Conservation (phyloP, 2,329 filamentous ascomycete species). For the Tolypocladium inflatum region DNA sequence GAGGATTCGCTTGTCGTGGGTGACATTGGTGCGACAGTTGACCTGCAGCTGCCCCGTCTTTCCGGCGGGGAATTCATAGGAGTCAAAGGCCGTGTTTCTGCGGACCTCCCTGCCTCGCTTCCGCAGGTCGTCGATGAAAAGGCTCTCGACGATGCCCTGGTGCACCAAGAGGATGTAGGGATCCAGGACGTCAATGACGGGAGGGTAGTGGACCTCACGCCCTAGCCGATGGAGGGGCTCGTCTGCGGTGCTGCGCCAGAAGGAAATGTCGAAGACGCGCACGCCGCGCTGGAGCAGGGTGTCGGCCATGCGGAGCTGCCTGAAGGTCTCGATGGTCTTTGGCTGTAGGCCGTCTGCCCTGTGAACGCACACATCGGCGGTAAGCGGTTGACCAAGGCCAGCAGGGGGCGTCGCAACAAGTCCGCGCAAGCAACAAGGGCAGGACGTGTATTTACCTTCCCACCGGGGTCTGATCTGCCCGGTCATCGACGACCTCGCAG, state of each 20-base stretch:
- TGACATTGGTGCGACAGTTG: conserved; percentile 42
- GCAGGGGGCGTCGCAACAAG: neutral
- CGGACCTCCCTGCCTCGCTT: conserved; percentile 54
- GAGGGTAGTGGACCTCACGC: conserved; percentile 61
- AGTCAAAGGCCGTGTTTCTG: conserved; percentile 55
- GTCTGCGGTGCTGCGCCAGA: conserved; percentile 51
- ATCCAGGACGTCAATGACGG: conserved; percentile 46
- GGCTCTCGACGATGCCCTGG: conserved; percentile 65
- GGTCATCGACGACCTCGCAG: conserved; percentile 57
- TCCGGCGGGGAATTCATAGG: conserved; percentile 36
- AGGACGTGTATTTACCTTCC: conserved; percentile 32
- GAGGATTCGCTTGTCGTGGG: conserved; percentile 39
- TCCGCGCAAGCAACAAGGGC: neutral
- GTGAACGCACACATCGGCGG: conserved; percentile 10
- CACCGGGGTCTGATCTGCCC: conserved; percentile 56
- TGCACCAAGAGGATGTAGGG: conserved; percentile 53
- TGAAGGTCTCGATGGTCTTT: conserved; percentile 69
- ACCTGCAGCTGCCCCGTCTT: conserved; percentile 35
- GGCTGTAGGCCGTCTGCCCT: conserved; percentile 66
- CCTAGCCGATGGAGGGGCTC: conserved; percentile 49
- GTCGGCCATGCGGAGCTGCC: conserved; percentile 65
- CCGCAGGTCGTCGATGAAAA: conserved; percentile 60
- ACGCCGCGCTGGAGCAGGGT: conserved; percentile 56
- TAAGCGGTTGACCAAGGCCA: neutral
- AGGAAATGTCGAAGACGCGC: conserved; percentile 64